A percentile compares a stretch with the other conserved stretches of the same genome.
Conservation (phyloP, 2,329 filamentous ascomycete genomes). For the Claviceps lovelessii region DNA sequence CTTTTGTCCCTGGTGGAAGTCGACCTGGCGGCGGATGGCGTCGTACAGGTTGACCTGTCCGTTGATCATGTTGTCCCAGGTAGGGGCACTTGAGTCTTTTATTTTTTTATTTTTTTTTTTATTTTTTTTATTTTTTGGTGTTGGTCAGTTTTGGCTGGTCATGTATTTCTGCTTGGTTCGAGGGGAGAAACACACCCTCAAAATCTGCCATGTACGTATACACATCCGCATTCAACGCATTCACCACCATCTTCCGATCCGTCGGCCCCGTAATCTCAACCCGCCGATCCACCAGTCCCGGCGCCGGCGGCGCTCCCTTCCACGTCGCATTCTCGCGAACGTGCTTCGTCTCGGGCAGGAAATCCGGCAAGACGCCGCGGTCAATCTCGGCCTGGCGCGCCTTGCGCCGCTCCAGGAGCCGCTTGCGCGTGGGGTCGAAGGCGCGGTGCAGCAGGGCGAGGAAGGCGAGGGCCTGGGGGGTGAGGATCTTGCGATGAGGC, state of each 20-base stretch:
- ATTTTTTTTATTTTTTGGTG: too few relatives aligned
- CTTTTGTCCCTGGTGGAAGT: slow-evolving; percentile 91
- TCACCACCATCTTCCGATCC: slow-evolving; percentile 98
- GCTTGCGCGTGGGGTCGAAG: slow-evolving; percentile 82
- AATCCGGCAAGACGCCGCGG: slow-evolving; percentile 76
- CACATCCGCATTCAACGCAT: slow-evolving; percentile 87
- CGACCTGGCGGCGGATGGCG: slow-evolving; percentile 80
- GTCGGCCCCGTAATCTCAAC: slow-evolving; percentile 97
- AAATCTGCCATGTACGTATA: slow-evolving; percentile 99
- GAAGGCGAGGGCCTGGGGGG: slow-evolving; percentile 78
- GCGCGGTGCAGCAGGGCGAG: slow-evolving; percentile 87
- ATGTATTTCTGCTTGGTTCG: too few relatives aligned
- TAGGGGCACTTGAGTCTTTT: slow-evolving; percentile 85
- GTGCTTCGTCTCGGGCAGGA: slow-evolving; percentile 88
- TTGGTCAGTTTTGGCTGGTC: too few relatives aligned
- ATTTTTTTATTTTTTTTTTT: too few relatives aligned
- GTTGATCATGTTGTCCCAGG: slow-evolving; percentile 99
- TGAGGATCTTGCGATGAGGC: slow-evolving; percentile 78
- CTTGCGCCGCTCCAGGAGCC: slow-evolving; percentile 72
- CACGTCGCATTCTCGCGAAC: slow-evolving; percentile 89
- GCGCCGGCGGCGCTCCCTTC: slow-evolving; percentile 83
- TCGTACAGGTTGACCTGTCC: slow-evolving; percentile 97
- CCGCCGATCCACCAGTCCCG: slow-evolving; percentile 80
- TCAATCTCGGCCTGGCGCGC: slow-evolving; percentile 86
- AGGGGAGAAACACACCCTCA: slow-evolving; percentile 53